Evolutionary conservation across 257 asterid genomes (phyloP), one percentile per base, ranked within the genome.

Genomic region (Solanum paucissectum): DNA sequence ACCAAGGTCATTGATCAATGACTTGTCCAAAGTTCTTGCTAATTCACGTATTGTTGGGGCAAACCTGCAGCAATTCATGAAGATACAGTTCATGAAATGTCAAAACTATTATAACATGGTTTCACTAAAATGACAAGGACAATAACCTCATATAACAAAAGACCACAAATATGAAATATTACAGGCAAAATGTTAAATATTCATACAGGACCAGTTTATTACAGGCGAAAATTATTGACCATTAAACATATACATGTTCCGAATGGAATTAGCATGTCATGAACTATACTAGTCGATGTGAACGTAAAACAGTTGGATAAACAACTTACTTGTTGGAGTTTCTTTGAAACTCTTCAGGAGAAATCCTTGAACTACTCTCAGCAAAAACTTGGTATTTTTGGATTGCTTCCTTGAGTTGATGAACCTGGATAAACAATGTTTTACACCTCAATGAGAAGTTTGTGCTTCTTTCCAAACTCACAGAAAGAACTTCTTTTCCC

Each of bases 1-100:
- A 85, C 92, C 92, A 58, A 87, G 60, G 12, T 87, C 90, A 84
- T 86, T 74, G 13, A 81, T 58, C 42, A 84, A 58, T 5, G 91
- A 84, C 37, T 44, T 68, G 66, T 81, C 85, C 68, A 81, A 25
- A 81, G 87, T 86, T 64, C 88, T 90, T 38, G 86, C 89, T 83
- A 89, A 20, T 38, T 87, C 87, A 33, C 58, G 21, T 60, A 89
- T 83, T 64, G 91, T 72, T 82, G 88, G 52, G 83, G 77, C 20
- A 62, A 87, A 34, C 85, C 92, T 90, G 86, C 69, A 86, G 23
- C 16, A 29, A 5, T 21, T 13, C n/a, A 38, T 66, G 55, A 21
- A 60, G 29, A 16, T 68, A 58, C 20, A 66, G 49, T 40, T 34
- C 83, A 75, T 27, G 27, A 20, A 73, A 42, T 55, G 62, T 7